Evolutionary conservation across 306 rosid genomes (phyloP), one percentile per base, ranked within the genome.

Genomic region (Abrus pulchellus): DNA sequence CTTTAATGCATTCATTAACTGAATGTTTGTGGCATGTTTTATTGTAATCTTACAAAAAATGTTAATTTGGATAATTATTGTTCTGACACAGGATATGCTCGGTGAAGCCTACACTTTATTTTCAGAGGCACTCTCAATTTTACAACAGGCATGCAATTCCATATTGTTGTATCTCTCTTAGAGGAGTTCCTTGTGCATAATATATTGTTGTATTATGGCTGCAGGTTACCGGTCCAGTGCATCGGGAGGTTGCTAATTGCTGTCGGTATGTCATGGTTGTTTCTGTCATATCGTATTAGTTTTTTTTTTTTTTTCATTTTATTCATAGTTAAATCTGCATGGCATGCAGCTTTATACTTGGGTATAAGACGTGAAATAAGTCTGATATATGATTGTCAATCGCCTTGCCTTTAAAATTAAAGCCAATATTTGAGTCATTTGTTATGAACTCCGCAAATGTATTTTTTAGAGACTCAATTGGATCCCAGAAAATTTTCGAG

Each of bases 201-300:
- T 50, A 66, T 82, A 50, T 68, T 44, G 3, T 61, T 11, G 29
- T 59, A 8, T 40, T n/a, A 53, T 36, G 77, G 52, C 48, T 89
- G 66, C 83, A 93, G 98, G 98, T 93, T 80, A 93, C 97, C 55
- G 98, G 97, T 14, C 94, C 94, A 45, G 91, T 93, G 97, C 98
- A 93, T 86, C 89, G 94, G 48, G 98, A 93, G 80, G 98, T 90
- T 85, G 98, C 97, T 13, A 93, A 89, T 68, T 93, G 98, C 76
- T 91, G 94, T 76, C 93, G 97, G 98, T 93, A 80, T 63, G 78
- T 67, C 59, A 73, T 79, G 69, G 64, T 12, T 84, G 20, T 82
- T 14, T 13, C 9, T 20, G 8, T 45, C 45, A 2, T 29, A 20
- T 74, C 13, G 41, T 49, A 20, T 3, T 44, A 40, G 9, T 44